Conservation (phyloP, 2,329 filamentous ascomycete genomes). For the Nannizziopsis barbatae region DNA sequence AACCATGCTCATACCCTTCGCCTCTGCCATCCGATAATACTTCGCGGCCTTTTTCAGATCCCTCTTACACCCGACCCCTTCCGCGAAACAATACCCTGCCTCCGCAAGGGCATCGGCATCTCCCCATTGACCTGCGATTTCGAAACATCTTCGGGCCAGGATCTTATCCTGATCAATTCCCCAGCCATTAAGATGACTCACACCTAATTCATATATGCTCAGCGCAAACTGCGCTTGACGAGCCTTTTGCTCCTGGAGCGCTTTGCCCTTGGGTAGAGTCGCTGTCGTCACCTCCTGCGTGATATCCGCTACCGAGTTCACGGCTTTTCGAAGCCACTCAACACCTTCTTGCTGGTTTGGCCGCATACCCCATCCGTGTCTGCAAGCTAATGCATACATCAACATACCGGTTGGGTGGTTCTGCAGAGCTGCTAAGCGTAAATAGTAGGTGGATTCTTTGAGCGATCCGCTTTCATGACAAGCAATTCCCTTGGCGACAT, state of each 20-base stretch:
- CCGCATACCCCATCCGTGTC: slow-evolving; percentile 96
- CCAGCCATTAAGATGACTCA: slow-evolving; percentile 97
- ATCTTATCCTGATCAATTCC: slow-evolving; percentile 86
- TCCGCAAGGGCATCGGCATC: slow-evolving; percentile 90
- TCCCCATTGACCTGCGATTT: slow-evolving; percentile 91
- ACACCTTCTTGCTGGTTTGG: slow-evolving; percentile 83
- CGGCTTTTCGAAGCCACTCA: slow-evolving; percentile 81
- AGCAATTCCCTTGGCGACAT: slow-evolving; percentile 79
- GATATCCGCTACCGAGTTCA: slow-evolving; percentile 70
- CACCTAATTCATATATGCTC: slow-evolving; percentile 90
- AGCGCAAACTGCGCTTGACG: slow-evolving; percentile 88
- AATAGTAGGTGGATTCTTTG: slow-evolving; percentile 90
- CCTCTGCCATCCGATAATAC: slow-evolving; percentile 81
- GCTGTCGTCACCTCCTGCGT: slow-evolving; percentile 61
- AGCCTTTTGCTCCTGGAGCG: slow-evolving; percentile 59
- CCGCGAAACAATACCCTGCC: slow-evolving; percentile 89
- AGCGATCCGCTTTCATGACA: slow-evolving; percentile 78
- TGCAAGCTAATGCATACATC: slow-evolving; percentile 83
- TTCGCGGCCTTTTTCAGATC: slow-evolving; percentile 87
- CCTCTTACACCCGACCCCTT: slow-evolving; percentile 90
- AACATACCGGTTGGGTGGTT: slow-evolving; percentile 91
- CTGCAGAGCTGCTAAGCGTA: slow-evolving; percentile 75
- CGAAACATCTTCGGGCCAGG: slow-evolving; percentile 82
- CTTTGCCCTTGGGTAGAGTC: slow-evolving; percentile 45
- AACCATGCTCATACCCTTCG: slow-evolving; percentile 92